Conservation (phyloP, 2,329 filamentous ascomycete genomes). For the Uncinocarpus reesii region DNA sequence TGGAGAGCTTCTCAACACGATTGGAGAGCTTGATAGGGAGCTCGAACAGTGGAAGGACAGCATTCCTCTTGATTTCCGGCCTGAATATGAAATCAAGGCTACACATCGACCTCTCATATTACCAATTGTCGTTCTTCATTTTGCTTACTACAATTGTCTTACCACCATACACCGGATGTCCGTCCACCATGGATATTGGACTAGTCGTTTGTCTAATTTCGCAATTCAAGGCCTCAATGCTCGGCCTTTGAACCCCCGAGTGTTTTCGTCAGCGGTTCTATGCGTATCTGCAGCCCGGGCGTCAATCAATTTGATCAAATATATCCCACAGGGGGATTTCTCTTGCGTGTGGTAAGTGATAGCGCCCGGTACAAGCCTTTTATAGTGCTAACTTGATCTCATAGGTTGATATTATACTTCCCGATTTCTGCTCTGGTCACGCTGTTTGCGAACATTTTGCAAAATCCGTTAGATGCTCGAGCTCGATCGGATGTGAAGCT, state of each 20-base stretch:
- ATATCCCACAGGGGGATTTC: conserved; percentile 90
- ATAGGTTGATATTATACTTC: conserved; percentile 83
- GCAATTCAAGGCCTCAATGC: conserved; percentile 91
- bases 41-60: conserved; percentile 93
- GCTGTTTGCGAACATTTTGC: conserved; percentile 88
- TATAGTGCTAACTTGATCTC: not conserved
- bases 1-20: conserved; percentile 86
- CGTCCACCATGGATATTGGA: conserved; percentile 97
- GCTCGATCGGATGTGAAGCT: conserved; percentile 80
- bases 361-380: not conserved
- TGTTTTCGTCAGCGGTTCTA: conserved; percentile 85
- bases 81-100: conserved; percentile 90
- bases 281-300: conserved; percentile 88
- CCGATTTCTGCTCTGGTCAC: conserved; percentile 92
- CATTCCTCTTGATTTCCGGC: conserved; percentile 92
- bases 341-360: conserved; percentile 77
- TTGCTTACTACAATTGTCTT: conserved; percentile 94
- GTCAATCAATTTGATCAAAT: conserved; percentile 87
- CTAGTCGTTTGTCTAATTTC: conserved; percentile 83
- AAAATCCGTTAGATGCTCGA: conserved; percentile 82
- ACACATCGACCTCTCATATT: conserved; percentile 87
- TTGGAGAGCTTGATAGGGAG: conserved; percentile 82
- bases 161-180: conserved; percentile 99
- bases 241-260: conserved; percentile 77
- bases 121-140: conserved; percentile 87